Conservation (phyloP, 495 filamentous ascomycete genomes). For the Penicillium lividum region DNA sequence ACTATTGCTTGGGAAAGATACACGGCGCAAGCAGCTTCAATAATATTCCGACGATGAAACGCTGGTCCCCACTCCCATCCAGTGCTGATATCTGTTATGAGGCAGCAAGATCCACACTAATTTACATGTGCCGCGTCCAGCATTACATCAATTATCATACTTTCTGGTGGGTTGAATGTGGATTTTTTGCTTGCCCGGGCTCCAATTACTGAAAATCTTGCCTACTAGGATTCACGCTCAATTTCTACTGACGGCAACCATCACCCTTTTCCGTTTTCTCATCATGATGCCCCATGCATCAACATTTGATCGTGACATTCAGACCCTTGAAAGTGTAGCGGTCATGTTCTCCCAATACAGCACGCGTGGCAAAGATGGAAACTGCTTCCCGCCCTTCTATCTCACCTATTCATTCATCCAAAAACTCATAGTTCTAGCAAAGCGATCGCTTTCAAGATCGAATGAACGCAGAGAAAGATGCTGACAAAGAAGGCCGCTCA, state of each 20-base stretch:
- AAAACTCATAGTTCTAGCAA: too few species aligned
- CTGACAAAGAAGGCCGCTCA: too few species aligned
- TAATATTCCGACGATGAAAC: constrained; percentile 6
- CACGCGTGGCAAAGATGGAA: constrained; percentile 5
- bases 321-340: constrained; percentile 18
- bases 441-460: too few species aligned
- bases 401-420: constrained; percentile 20
- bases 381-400: constrained; percentile 25
- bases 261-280: constrained; percentile 26
- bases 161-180: constrained; percentile 23
- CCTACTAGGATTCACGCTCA: constrained; percentile 29
- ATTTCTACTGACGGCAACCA: constrained; percentile 24
- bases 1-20: constrained; percentile 29
- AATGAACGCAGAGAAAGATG: too few species aligned
- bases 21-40: constrained; percentile 23
- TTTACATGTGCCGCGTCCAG: constrained; percentile 24
- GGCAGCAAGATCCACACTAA: constrained; percentile 25
- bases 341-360: constrained; percentile 8
- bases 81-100: constrained; percentile 30
- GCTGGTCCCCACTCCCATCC: constrained; percentile 19
- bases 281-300: constrained; percentile 16
- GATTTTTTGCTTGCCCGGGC: not conserved
- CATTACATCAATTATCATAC: constrained; percentile 28
- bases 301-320: constrained; percentile 19
- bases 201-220: not conserved